Evolutionary conservation across 2,329 filamentous ascomycete genomes (phyloP), one percentile per base, ranked within the genome.

Genomic region (Xylariaceae sp.): DNA sequence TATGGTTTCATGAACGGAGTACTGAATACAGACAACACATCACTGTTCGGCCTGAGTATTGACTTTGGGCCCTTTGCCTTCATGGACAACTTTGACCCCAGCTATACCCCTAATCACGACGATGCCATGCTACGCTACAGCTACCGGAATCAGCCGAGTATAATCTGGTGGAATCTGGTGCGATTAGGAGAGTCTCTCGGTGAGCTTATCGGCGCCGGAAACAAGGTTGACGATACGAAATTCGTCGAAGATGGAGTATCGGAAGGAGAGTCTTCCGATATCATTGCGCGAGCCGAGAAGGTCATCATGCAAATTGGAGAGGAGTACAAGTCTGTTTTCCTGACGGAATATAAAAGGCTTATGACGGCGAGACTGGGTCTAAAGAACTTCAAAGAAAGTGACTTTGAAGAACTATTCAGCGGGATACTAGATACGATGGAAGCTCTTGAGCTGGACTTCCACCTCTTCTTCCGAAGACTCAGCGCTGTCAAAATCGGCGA

Each of bases 1-100:
- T 97, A 97, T 58, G 93, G 89, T n/a, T 98, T 98, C 68, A 97
- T 95, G 76, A 98, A 98, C 57, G 93, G 93, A 34, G 93, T 98
- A 3, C 72, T 98, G 43, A 98, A 98, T 65, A 97, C 93, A 0
- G 93, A 98, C 61, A 98, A 98, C 63, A 98, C 93, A 0, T 95
- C 89, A 0, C 77, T 98, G 38, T 83, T 83, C 41, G 93, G 93
- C 0, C 69, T 98, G 0, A 91, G 85, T 4, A 85, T 98, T 48
- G 93, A 98, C 65, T 98, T 90, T 60, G 93, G 93, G 0, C 93
- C 93, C 0, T 98, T 98, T 56, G 93, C 93, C 4, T 98, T 98
- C 64, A 85, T 98, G 71, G 93, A 98, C 63, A 89, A 90, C 58
- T 98, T 97, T 57, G 91, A 98, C 57, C 91, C 91, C 0, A 72